Evolutionary conservation across 257 asterid genomes (phyloP), one percentile per base, ranked within the genome.

Genomic region (Solanum megistacrolobum): DNA sequence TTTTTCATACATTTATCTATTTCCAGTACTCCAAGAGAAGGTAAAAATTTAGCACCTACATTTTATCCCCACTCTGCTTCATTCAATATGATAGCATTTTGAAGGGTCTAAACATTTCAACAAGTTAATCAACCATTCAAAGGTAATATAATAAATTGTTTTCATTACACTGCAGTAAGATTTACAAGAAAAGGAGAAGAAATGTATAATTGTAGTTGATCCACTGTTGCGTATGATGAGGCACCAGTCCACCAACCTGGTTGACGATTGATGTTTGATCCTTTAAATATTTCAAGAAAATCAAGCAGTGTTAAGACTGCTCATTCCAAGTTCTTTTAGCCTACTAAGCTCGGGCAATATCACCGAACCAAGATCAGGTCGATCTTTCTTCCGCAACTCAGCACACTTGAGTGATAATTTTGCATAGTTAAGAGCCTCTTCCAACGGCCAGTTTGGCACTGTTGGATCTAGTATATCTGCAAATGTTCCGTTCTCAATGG

Each of bases 371-470:
- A 89, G 91, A 86, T 89, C 91, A 9, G 91, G 91, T 69, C 91
- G 39, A 68, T 89, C 89, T 86, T 86, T 89, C 43, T 87, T 83
- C 84, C 89, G 48, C 84, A 89, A 36, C 75, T 89, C 91, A 29
- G 91, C 86, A 83, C 91, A 89, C 69, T 89, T 89, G 25, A 89
- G 83, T 12, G 91, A 81, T 43, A 89, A 83, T 73, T 86, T 86
- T 43, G 91, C 91, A 46, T 86, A 89, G 34, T 21, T n/a, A 32
- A 85, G 36, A 55, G 88, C 43, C n/a, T 88, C 90, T 85, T 85
- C 88, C 65, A 88, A 25, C n/a, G 90, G 90, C 90, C 90, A 88
- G 29, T 88, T 85, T 9, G 83, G 76, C 81, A 88, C 90, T 41
- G 86, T 35, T 75, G 88, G 90, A 86, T 88, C 90, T 68, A 88